Evolutionary conservation across 805 yeast species (phyloP).

Genomic region (Kodamaea nitidulidarum): DNA sequence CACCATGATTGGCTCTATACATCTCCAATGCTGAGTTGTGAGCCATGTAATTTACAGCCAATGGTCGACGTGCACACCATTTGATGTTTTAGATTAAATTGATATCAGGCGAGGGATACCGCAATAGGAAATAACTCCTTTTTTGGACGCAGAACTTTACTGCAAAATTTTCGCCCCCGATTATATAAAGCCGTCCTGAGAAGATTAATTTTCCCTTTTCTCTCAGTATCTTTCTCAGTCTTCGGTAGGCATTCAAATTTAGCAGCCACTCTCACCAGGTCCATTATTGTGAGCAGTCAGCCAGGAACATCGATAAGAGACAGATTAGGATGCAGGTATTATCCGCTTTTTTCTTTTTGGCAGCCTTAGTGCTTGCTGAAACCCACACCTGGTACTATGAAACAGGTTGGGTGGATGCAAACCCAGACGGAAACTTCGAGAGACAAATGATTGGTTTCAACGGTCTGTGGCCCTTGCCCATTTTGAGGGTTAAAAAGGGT

Average conservation of each 20-base stretch:
- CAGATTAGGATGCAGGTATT: slow-evolving; percentile 8
- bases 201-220: slow-evolving; percentile 8
- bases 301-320: slow-evolving; percentile 8
- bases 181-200: slow-evolving; percentile 1
- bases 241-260: slow-evolving; percentile 1
- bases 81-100: slow-evolving; percentile 3
- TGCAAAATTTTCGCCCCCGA: background rate
- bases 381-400: slow-evolving; percentile 65
- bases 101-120: background rate
- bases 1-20: background rate
- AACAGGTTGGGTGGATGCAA: slow-evolving; percentile 59
- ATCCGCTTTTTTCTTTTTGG: slow-evolving; percentile 14
- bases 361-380: slow-evolving; percentile 29
- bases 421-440: slow-evolving; percentile 60
- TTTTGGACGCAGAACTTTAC: background rate
- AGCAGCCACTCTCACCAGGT: slow-evolving; percentile 9
- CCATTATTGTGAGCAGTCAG: slow-evolving; percentile 8
- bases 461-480: slow-evolving; percentile 85
- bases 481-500: slow-evolving; percentile 67
- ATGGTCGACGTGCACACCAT: background rate
- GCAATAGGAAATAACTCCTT: slow-evolving; percentile 1
- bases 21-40: background rate
- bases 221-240: slow-evolving; percentile 4
- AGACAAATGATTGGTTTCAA: slow-evolving; percentile 65
- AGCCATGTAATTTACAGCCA: background rate